Base-by-base conservation (phyloP, 202 grass and related monocot genomes). In the Saccharum hybrid region DNA sequence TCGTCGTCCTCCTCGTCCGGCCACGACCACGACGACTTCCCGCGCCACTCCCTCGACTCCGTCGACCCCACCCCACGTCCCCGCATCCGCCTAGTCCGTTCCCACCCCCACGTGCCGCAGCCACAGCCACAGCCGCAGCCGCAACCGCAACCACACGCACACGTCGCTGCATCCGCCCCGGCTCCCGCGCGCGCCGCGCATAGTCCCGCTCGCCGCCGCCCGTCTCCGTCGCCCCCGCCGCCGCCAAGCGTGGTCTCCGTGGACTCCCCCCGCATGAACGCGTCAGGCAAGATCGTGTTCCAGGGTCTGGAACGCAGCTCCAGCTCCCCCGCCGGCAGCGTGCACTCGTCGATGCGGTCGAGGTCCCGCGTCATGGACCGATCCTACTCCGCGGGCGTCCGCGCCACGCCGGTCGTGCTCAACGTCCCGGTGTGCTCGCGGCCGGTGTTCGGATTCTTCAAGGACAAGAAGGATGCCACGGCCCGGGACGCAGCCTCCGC, bases 261-360 rank as follows among this genome's bases (percentile, higher is more conserved):
- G 26, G 96, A 96, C 70, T 94, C 89, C n/a, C 96, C 96, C 7
- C 89, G 96, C 7, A 99, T 99, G 96, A 96, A 92, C 76, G 76
- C 93, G 0, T 93, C 91, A 8, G 93, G 96, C 30, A 99, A 94
- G 91, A 85, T 99, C 71, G 93, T 99, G 42, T 99, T 99, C 88
- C 96, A 99, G 85, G 88, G 93, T 0, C 81, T 99, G 62, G 93
- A 90, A n/a, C 89, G 96, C 68, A 99, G 96, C 86, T 99, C 90
- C 6, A 99, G 96, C 52, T 96, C 93, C 7, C 96, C 93, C 0
- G 93, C 76, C 8, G 91, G 82, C 15, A 99, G 91, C 62, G 89
- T 83, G 31, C 88, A 93, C 68, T 91, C 88, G 15, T 73, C 88
- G 2, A 90, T 92, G 33, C 74, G 86, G 51, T 87, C 91, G 4